These are phyloP conservation scores for Mollisia scopiformis DNA, from an alignment of 2,329 filamentous ascomycete genomes.

Conservation along the genomic window DNA sequence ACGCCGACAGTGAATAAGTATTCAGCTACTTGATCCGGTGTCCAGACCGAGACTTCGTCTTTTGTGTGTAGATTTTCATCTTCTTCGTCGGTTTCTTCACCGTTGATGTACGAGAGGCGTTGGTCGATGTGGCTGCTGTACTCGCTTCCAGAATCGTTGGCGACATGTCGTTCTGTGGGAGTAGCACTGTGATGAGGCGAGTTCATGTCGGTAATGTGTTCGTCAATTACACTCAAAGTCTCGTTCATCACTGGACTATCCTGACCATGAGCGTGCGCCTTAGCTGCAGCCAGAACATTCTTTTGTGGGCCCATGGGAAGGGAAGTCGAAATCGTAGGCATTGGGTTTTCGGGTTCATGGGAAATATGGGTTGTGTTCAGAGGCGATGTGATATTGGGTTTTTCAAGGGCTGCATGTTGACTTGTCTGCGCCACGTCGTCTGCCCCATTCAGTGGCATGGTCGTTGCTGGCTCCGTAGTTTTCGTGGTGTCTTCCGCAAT, in stretches of 20 bases:
- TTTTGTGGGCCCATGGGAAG: constrained; percentile 37
- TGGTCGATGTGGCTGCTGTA: constrained; percentile 81
- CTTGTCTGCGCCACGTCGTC: constrained; percentile 35
- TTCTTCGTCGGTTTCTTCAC: constrained; percentile 94
- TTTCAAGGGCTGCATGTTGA: constrained; percentile 29
- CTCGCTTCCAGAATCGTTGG: constrained; percentile 83
- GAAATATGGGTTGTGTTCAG: constrained; percentile 36
- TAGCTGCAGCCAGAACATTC: constrained; percentile 49
- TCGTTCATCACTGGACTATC: constrained; percentile 87
- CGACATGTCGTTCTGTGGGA: constrained; percentile 53
- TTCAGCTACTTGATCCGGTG: constrained; percentile 80
- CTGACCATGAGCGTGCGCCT: constrained; percentile 46
- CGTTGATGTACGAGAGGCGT: constrained; percentile 87
- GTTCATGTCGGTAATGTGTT: constrained; percentile 89
- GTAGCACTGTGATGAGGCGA: constrained; percentile 46
- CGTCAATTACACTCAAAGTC: constrained; percentile 93
- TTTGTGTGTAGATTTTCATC: constrained; percentile 72
- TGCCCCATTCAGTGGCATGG: constrained; percentile 18
- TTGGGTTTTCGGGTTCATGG: constrained; percentile 10
- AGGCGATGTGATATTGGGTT: constrained; percentile 41
- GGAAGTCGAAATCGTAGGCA: constrained; percentile 19
- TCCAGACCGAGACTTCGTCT: constrained; percentile 80
- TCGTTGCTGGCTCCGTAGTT: constrained; percentile 13
- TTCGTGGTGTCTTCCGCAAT: constrained; percentile 16
- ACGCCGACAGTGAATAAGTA: constrained; percentile 85